Conservation (phyloP, 805 yeast species). For the Pichia gijzeniarum region DNA sequence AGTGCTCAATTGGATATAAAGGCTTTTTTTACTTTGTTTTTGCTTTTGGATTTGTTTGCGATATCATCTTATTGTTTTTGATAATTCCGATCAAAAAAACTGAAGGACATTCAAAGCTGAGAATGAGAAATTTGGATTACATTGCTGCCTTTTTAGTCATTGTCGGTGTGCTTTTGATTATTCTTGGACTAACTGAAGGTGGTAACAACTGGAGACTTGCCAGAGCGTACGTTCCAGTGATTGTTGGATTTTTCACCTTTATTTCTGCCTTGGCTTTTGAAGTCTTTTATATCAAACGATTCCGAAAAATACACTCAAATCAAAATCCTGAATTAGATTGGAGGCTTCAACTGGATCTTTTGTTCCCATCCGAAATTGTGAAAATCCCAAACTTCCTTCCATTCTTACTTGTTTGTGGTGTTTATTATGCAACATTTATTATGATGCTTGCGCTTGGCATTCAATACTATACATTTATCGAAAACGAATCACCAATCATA, state of each 20-base stretch:
- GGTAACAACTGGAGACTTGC: conserved; percentile 39
- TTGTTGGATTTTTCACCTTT: conserved; percentile 33
- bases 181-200: conserved; percentile 41
- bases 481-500: conserved; percentile 27
- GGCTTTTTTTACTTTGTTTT: conserved; percentile 35
- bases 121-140: conserved; percentile 30
- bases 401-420: conserved; percentile 10
- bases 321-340: conserved; percentile 10
- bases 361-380: conserved; percentile 20
- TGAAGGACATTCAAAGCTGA: conserved; percentile 18
- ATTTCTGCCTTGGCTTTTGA: conserved; percentile 29
- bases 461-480: conserved; percentile 27
- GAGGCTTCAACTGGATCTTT: conserved; percentile 15
- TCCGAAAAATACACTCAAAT: conserved; percentile 8
- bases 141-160: conserved; percentile 31
- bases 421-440: conserved; percentile 10
- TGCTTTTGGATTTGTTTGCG: conserved; percentile 22
- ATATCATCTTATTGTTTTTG: conserved; percentile 18
- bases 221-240: conserved; percentile 35
- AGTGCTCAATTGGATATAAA: conserved; percentile 33
- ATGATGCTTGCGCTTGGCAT: conserved; percentile 9
- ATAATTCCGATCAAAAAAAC: conserved; percentile 28
- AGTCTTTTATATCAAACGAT: conserved; percentile 15
- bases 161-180: conserved; percentile 32
- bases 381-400: conserved; percentile 19